These are phyloP conservation scores for Tetrahymena borealis DNA, from an alignment of 73 alveolate species.

Conservation along the genomic window DNA sequence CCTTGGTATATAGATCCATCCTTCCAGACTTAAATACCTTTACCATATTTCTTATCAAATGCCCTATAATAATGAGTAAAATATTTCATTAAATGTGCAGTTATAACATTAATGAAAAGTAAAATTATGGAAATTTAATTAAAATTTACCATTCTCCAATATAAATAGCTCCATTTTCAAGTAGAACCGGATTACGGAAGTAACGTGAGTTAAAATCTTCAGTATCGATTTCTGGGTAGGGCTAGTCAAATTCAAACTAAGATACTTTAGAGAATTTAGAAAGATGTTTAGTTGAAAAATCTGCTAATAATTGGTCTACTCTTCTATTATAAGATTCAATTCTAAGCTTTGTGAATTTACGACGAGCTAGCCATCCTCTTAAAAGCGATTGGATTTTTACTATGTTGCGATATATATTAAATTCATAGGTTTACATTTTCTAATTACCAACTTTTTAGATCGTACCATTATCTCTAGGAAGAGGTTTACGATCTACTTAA, in stretches of 20 bases:
- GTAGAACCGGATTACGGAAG: slow-evolving; percentile 32
- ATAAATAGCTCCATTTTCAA: slow-evolving; percentile 40
- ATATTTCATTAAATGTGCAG: background rate
- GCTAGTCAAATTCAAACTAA: background rate
- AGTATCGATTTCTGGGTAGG: slow-evolving; percentile 9
- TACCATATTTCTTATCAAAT: slow-evolving; percentile 40
- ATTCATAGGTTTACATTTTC: slow-evolving; percentile 17
- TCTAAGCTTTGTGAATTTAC: slow-evolving; percentile 7
- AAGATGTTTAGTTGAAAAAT: slow-evolving; percentile 22
- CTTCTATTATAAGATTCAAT: slow-evolving; percentile 5
- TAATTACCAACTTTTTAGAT: slow-evolving; percentile 16
- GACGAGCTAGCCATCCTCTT: slow-evolving; percentile 23
- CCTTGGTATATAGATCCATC: slow-evolving; percentile 65
- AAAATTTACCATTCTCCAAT: slow-evolving; percentile 48
- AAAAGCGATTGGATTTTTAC: slow-evolving; percentile 26
- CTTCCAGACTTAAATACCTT: slow-evolving; percentile 56
- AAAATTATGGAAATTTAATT: too few relatives aligned
- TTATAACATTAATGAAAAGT: too few relatives aligned
- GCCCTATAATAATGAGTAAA: background rate
- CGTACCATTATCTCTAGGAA: slow-evolving; percentile 13
- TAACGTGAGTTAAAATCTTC: slow-evolving; percentile 15
- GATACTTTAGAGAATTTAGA: slow-evolving; percentile 23
- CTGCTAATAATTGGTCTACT: slow-evolving; percentile 11
- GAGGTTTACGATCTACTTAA: background rate
- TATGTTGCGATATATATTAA: slow-evolving; percentile 1